These are phyloP conservation scores for Ceriops decandra DNA, from an alignment of 345 rosid genomes.

Conservation along the genomic window DNA sequence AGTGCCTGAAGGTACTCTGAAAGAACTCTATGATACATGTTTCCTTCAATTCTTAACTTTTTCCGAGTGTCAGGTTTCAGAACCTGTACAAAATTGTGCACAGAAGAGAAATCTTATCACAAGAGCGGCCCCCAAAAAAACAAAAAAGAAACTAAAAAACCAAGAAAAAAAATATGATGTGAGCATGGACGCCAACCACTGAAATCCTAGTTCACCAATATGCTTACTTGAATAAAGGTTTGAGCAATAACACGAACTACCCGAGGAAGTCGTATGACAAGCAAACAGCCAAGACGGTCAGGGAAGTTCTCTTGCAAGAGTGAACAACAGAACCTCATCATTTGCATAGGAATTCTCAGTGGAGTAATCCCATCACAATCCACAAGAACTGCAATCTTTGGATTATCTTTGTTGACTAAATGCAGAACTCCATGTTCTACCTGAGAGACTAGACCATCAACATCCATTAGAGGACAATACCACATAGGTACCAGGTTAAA, in stretches of 20 bases:
- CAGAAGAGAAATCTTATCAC: background rate
- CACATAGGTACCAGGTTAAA: no score
- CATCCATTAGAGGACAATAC: background rate
- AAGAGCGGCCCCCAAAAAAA: background rate
- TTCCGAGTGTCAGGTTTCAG: slow-evolving; percentile 71
- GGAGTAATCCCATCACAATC: slow-evolving; percentile 93
- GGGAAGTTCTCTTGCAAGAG: slow-evolving; percentile 92
- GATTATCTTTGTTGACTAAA: slow-evolving; percentile 50
- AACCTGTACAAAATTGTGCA: slow-evolving; percentile 41
- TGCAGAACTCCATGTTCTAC: slow-evolving; percentile 74
- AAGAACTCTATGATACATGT: slow-evolving; percentile 50
- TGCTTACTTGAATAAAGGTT: slow-evolving; percentile 77
- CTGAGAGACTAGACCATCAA: slow-evolving; percentile 72
- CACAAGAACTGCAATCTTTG: slow-evolving; percentile 71
- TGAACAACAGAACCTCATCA: slow-evolving; percentile 77
- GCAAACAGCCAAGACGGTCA: slow-evolving; percentile 70
- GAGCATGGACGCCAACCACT: slow-evolving; percentile 3
- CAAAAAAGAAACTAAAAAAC: background rate
- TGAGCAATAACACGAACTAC: slow-evolving; percentile 79
- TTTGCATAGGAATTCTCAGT: slow-evolving; percentile 81
- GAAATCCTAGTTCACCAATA: background rate
- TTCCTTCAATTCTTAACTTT: slow-evolving; percentile 85
- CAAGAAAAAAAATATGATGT: background rate
- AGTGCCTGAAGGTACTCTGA: slow-evolving; percentile 57
- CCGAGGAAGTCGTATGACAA: slow-evolving; percentile 84